A percentile compares a stretch with the other conserved stretches of the same genome.
These are phyloP conservation scores for Phaffia tasmanica DNA, from an alignment of 768 basidiomycete species.

Conservation along the genomic window DNA sequence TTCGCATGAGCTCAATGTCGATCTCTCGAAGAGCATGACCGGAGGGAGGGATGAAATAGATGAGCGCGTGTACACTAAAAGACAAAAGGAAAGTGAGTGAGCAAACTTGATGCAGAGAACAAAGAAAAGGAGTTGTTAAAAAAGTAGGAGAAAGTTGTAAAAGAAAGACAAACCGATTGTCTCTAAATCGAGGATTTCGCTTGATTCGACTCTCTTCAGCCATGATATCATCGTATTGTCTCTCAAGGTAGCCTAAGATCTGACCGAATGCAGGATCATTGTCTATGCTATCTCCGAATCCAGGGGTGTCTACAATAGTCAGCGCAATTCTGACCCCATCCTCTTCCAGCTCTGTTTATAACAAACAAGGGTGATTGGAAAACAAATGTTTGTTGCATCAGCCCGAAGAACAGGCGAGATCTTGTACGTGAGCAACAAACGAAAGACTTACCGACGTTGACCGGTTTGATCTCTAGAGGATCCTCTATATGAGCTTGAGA, in stretches of 20 bases:
- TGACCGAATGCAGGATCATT: constrained; percentile 97
- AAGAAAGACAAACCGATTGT: constrained; percentile 49
- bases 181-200: constrained; percentile 97
- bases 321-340: constrained; percentile 96
- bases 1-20: constrained; percentile 98
- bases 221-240: constrained; percentile 97
- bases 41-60: constrained; percentile 99
- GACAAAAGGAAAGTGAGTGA: background rate
- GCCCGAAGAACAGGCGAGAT: background rate
- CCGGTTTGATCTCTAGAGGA: constrained; percentile 86
- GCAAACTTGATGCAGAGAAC: background rate
- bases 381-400: background rate
- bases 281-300: constrained; percentile 97
- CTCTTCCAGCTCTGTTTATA: constrained; percentile 74
- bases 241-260: constrained; percentile 89
- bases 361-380: background rate
- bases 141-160: background rate
- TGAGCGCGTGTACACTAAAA: constrained; percentile 62
- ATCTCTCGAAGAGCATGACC: constrained; percentile 91
- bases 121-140: background rate
- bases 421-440: background rate
- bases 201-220: constrained; percentile 98
- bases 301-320: constrained; percentile 96
- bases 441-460: constrained; percentile 61
- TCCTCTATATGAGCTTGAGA: constrained; percentile 87